Evolutionary conservation across 495 filamentous ascomycete species (phyloP).

Genomic region (Podospora didyma): DNA sequence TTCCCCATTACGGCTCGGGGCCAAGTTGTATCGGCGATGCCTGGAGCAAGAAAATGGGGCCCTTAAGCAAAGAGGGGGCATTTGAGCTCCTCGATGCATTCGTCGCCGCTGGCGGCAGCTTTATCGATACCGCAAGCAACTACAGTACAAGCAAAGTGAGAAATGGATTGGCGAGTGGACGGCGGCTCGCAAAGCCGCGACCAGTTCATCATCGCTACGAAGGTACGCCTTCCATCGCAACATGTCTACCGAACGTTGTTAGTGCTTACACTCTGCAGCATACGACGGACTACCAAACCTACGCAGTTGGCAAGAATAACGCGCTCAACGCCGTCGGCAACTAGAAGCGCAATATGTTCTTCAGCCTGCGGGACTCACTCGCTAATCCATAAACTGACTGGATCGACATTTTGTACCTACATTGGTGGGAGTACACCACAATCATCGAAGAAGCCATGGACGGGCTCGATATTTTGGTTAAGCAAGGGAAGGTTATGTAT

Average conservation of each 20-base stretch:
- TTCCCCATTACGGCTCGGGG: constrained; percentile 57
- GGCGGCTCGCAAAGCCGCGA: constrained; percentile 48
- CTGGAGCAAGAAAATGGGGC: constrained; percentile 31
- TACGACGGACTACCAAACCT: constrained; percentile 38
- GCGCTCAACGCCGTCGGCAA: too few relatives aligned
- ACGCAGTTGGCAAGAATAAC: constrained; percentile 34
- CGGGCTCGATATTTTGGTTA: too few relatives aligned
- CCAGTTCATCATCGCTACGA: constrained; percentile 60
- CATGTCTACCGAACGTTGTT: too few relatives aligned
- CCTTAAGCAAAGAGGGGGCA: constrained; percentile 17
- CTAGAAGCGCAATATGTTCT: constrained; percentile 32
- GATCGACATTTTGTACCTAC: too few relatives aligned
- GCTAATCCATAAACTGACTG: too few relatives aligned
- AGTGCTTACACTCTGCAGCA: constrained; percentile 20
- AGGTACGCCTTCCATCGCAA: background rate
- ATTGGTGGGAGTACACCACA: too few relatives aligned
- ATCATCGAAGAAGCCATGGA: too few relatives aligned
- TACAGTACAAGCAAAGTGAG: constrained; percentile 65
- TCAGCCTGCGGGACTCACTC: constrained; percentile 42
- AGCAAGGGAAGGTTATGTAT: too few relatives aligned
- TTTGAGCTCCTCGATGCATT: constrained; percentile 53
- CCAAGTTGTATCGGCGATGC: constrained; percentile 59
- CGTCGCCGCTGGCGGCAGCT: constrained; percentile 51
- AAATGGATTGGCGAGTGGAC: constrained; percentile 60
- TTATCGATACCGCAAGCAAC: constrained; percentile 65